Evolutionary conservation across 2,329 filamentous ascomycete genomes (phyloP).

Genomic region (Colletotrichum noveboracense): DNA sequence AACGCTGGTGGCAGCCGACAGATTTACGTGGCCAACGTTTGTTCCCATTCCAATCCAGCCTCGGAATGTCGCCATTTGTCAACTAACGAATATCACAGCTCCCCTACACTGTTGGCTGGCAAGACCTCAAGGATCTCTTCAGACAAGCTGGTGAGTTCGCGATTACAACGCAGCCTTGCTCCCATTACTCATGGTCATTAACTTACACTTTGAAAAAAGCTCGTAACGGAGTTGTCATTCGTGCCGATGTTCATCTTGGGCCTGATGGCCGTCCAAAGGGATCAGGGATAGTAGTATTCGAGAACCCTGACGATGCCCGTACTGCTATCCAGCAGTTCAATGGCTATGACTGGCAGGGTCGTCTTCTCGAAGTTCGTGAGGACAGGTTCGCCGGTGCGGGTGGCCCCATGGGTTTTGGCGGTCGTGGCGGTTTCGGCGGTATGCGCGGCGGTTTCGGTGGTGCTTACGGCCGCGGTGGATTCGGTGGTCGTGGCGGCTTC

Average conservation of each 20-base stretch:
- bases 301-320: slow-evolving; percentile 91
- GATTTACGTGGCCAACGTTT: slow-evolving; percentile 97
- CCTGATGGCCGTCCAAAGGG: slow-evolving; percentile 94
- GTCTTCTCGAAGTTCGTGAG: slow-evolving; percentile 91
- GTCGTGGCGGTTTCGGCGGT: slow-evolving; percentile 64
- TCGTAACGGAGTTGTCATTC: slow-evolving; percentile 80
- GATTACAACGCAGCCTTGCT: background rate
- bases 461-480: slow-evolving; percentile 51
- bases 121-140: slow-evolving; percentile 98
- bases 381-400: slow-evolving; percentile 82
- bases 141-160: slow-evolving; percentile 86
- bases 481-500: slow-evolving; percentile 48
- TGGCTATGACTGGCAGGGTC: slow-evolving; percentile 97
- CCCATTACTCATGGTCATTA: background rate
- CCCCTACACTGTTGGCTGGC: slow-evolving; percentile 97
- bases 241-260: slow-evolving; percentile 92
- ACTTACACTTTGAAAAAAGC: slow-evolving; percentile 31
- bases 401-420: slow-evolving; percentile 58
- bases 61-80: slow-evolving; percentile 22
- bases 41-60: slow-evolving; percentile 52
- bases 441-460: slow-evolving; percentile 66
- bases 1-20: slow-evolving; percentile 73
- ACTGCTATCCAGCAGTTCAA: slow-evolving; percentile 98
- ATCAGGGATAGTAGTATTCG: slow-evolving; percentile 96
- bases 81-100: slow-evolving; percentile 64